Percentiles rank a stretch among this genome's conserved stretches.
These are phyloP conservation scores for Ceriops decandra DNA, from an alignment of 345 rosid genomes.

Conservation along the genomic window DNA sequence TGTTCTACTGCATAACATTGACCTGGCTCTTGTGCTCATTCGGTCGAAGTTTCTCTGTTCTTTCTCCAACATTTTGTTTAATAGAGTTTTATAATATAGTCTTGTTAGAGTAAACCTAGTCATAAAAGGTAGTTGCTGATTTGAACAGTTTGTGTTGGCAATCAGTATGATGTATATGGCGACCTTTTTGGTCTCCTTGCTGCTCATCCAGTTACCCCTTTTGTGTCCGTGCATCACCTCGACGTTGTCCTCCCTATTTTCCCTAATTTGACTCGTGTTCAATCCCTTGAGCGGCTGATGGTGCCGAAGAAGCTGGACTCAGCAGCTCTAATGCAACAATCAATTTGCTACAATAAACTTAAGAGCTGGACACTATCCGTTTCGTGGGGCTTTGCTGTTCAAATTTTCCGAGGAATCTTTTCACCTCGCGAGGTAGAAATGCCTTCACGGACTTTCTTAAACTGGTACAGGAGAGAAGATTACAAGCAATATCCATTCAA, in stretches of 20 bases:
- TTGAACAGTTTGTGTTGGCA: conserved; percentile 8
- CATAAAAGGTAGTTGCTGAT: conserved; percentile 15
- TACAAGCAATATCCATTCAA: conserved; percentile 96
- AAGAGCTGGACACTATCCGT: conserved; percentile 79
- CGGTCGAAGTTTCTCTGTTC: neutral
- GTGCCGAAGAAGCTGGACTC: conserved; percentile 77
- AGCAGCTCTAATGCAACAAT: conserved; percentile 81
- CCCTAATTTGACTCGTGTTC: conserved; percentile 72
- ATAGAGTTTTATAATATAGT: no score
- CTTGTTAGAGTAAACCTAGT: no score
- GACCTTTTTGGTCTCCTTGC: conserved; percentile 92
- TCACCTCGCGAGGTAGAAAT: conserved; percentile 92
- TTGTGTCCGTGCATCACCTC: conserved; percentile 88
- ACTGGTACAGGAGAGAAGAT: conserved; percentile 90
- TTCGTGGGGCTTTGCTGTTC: conserved; percentile 94
- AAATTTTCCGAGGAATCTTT: conserved; percentile 69
- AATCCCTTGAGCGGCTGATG: conserved; percentile 59
- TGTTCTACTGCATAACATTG: no score
- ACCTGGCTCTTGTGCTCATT: no score
- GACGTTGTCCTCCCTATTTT: conserved; percentile 93
- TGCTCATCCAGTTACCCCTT: conserved; percentile 81
- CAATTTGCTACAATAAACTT: conserved; percentile 77
- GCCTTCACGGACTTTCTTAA: conserved; percentile 93
- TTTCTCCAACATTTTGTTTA: neutral
- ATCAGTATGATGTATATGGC: conserved; percentile 91